Percentiles rank a stretch among this genome's conserved stretches.
Conservation (phyloP, 305 asterid genomes). For the Solanum chacoense region DNA sequence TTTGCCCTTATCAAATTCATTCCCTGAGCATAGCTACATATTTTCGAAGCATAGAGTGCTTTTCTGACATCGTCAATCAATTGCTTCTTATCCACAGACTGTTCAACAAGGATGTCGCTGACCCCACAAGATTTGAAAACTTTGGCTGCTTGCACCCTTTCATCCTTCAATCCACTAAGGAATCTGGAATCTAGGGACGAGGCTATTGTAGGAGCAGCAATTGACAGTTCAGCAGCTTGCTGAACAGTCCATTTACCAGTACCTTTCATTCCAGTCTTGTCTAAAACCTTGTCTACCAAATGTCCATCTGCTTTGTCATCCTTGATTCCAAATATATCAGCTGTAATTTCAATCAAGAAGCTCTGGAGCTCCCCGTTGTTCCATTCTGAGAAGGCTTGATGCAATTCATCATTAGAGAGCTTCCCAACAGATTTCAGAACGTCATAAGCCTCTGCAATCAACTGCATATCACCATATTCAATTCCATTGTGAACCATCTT, state of each 20-base stretch:
- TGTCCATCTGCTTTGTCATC: conserved; percentile 81
- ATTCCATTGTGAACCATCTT: conserved; percentile 96
- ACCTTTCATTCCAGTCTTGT: conserved; percentile 98
- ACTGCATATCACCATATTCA: conserved; percentile 98
- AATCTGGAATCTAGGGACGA: conserved; percentile 91
- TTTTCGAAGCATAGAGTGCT: conserved; percentile 82
- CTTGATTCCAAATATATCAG: conserved; percentile 84
- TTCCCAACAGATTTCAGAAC: conserved; percentile 87
- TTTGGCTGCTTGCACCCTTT: conserved; percentile 72
- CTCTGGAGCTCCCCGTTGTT: conserved; percentile 90
- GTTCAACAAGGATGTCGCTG: conserved; percentile 49
- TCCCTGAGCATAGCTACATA: conserved; percentile 95
- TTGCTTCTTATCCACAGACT: conserved; percentile 49
- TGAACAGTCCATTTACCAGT: conserved; percentile 98
- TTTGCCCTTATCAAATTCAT: conserved; percentile 90
- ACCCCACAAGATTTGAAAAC: conserved; percentile 69
- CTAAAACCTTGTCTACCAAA: conserved; percentile 86
- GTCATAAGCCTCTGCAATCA: conserved; percentile 91
- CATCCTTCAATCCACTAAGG: conserved; percentile 91
- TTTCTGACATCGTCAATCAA: conserved; percentile 75
- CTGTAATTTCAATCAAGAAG: conserved; percentile 91
- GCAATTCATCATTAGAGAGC: conserved; percentile 72
- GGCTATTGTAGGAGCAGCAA: conserved; percentile 94
- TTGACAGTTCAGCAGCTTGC: conserved; percentile 90
- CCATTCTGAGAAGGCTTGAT: conserved; percentile 68